Base-by-base conservation (phyloP, 2,329 filamentous ascomycete genomes). In the Ophiostoma fasciatum region DNA sequence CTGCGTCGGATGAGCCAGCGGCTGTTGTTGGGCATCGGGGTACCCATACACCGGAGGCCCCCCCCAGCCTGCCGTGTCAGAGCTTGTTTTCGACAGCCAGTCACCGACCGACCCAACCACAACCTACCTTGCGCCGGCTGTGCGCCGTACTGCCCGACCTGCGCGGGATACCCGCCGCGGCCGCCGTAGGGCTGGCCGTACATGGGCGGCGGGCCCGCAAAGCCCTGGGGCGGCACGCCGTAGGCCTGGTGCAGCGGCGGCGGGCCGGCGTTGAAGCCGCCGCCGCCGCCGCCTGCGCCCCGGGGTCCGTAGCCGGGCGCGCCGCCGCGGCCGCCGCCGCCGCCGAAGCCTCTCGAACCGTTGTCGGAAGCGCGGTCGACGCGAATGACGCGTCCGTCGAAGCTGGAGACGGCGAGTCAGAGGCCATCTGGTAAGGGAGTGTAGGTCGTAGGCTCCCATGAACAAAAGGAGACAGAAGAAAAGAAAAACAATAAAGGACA, bases 301-400 rank as follows among this genome's bases (percentile, higher is more conserved):
- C 49, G 44, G 13, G 48, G 45, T 33, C 44, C 42, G 36, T 49
- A 52, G 20, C 50, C 49, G 11, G 48, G 9, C 4, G 9, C n/a
- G n/a, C n/a, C n/a, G n/a, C n/a, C 51, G 21, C 50, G 47, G 31
- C 54, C 55, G 33, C 60, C 56, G 29, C 56, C 53, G 25, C 60
- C 54, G 48, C 36, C 65, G 35, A 65, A 64, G 36, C 74, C 70
- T 39, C 74, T 69, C 31, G 74, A 66, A 31, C 74, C 72, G 46
- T 77, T 78, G 59, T 94, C 87, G 40, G 84, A 87, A 43, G 87
- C 90, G 60, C 87, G 93, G 63, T 96, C 88, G 46, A 98, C 88
- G 49, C 88, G 85, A 57, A 98, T 94, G 46, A 74, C 76, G 49
- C 88, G 83, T 46, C 88, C 88, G 59, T 96, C 87, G 59, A 96